Evolutionary conservation across 495 filamentous ascomycete species (phyloP), one percentile per base, ranked within the genome.

Genomic region (Daldinia decipiens): DNA sequence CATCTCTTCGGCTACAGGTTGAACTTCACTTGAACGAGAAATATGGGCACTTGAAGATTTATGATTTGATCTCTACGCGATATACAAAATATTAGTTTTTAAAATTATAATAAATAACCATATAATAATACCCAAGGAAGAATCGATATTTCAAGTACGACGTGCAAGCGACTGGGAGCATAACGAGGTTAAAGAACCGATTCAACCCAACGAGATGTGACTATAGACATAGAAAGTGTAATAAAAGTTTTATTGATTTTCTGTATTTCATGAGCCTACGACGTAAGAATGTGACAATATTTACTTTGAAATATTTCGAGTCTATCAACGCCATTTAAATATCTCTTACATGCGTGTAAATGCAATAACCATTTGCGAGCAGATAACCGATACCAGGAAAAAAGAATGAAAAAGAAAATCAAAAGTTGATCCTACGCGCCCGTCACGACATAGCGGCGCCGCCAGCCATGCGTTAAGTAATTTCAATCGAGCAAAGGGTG

Each of bases 41-140:
- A 38, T 11, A 21, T 38, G 50, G 7, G 15, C 31, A 13, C 26
- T 31, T 24, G 6, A 29, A 31, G 26, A 15, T 31, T 53, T 29
- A 53, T 29, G 26, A 53, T 17, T 7, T 5, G 27, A 31, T 53
- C 50, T 31, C 50, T 53, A 29, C 26, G 13, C 26, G 50, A 53
- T 53, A 29, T 53, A 53, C 15, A 5, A 36, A 34, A 36, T 17
- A 53, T 31, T 53, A 53, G 50, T 27, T 12, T 53, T 53, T 53
- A 15, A 29, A 53, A 29, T 31, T 8, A 15, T 53, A n/a, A 53
- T 53, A 47, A 47, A 47, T 47, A 29, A 29, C 27, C 27, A 17
- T 45, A 45, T 45, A 43, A 6, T 11, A 21, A 45, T n/a, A 17
- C n/a, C n/a, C 6, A 45, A 19, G 7, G 7, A 45, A 43, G 5